Conservation (phyloP, 2,329 filamentous ascomycete genomes). For the Paradendryphiella salina region DNA sequence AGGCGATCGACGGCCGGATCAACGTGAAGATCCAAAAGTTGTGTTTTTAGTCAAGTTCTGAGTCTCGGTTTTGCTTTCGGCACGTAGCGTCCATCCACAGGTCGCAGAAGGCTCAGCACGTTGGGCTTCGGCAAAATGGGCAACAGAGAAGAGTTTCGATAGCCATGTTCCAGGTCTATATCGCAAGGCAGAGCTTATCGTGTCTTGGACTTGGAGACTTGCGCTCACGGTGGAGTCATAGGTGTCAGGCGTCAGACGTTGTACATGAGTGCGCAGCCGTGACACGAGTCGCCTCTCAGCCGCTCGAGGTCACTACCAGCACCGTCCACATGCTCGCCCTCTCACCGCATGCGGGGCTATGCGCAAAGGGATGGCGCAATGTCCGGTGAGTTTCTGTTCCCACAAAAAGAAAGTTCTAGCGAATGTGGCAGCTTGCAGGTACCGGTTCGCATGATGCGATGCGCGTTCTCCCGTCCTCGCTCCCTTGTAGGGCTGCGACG, state of each 20-base stretch:
- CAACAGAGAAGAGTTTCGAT: background rate
- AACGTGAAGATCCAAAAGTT: background rate
- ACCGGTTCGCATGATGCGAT: conserved; percentile 22
- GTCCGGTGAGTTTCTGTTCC: conserved; percentile 16
- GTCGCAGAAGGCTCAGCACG: background rate
- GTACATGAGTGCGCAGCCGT: conserved; percentile 4
- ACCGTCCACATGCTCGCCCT: conserved; percentile 14
- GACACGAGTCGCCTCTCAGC: conserved; percentile 19
- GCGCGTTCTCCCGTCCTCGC: conserved; percentile 8
- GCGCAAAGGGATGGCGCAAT: conserved; percentile 13
- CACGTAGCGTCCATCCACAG: background rate
- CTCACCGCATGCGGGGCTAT: conserved; percentile 24
- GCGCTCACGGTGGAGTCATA: conserved; percentile 8
- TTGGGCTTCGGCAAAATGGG: background rate
- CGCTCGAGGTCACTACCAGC: conserved; percentile 9
- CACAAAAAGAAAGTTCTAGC: conserved; percentile 11
- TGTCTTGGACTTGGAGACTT: background rate
- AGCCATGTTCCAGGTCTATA: background rate
- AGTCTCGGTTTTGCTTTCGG: too few relatives aligned
- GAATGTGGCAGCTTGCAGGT: conserved; percentile 11
- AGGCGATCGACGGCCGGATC: too few relatives aligned
- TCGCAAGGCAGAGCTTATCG: background rate
- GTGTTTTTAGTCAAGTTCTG: background rate
- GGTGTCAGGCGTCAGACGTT: conserved; percentile 9
- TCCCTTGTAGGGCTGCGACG: conserved; percentile 10